These are phyloP conservation scores for Polytrichum formosum DNA, from an alignment of 225 moss, liverwort and hornwort species.

Conservation along the genomic window DNA sequence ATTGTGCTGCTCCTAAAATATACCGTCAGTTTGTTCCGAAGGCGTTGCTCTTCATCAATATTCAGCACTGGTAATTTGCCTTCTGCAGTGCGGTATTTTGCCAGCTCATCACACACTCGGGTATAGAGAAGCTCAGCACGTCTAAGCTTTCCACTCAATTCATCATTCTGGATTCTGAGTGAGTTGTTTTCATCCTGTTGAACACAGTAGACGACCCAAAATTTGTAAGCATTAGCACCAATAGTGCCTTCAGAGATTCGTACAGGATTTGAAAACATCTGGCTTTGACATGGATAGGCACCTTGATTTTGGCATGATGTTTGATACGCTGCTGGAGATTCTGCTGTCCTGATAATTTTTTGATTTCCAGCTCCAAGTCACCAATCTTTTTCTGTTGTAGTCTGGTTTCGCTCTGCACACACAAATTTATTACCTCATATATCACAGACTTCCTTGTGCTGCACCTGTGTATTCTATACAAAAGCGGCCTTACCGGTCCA, in stretches of 20 bases:
- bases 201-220: not conserved
- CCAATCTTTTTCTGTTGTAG: slow-evolving; percentile 45
- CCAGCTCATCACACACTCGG: slow-evolving; percentile 83
- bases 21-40: slow-evolving; percentile 38
- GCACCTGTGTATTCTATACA: too few species aligned
- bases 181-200: slow-evolving; percentile 81
- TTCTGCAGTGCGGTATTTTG: slow-evolving; percentile 71
- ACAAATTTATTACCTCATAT: not conserved
- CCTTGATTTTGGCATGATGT: slow-evolving; percentile 96
- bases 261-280: not conserved
- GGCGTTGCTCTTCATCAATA: slow-evolving; percentile 82
- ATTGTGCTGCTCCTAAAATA: too few species aligned
- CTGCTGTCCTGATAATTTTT: slow-evolving; percentile 85
- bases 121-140: slow-evolving; percentile 71
- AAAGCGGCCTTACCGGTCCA: too few species aligned
- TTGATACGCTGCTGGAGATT: slow-evolving; percentile 94
- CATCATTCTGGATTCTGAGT: slow-evolving; percentile 74
- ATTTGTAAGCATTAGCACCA: not conserved
- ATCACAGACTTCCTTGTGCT: too few species aligned
- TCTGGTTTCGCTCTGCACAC: slow-evolving; percentile 49
- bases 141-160: slow-evolving; percentile 76
- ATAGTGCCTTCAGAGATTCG: not conserved
- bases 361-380: slow-evolving; percentile 73
- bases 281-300: slow-evolving; percentile 4
- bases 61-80: slow-evolving; percentile 68